Conservation (phyloP, 139 green algal species). For the Ulvella scutata region DNA sequence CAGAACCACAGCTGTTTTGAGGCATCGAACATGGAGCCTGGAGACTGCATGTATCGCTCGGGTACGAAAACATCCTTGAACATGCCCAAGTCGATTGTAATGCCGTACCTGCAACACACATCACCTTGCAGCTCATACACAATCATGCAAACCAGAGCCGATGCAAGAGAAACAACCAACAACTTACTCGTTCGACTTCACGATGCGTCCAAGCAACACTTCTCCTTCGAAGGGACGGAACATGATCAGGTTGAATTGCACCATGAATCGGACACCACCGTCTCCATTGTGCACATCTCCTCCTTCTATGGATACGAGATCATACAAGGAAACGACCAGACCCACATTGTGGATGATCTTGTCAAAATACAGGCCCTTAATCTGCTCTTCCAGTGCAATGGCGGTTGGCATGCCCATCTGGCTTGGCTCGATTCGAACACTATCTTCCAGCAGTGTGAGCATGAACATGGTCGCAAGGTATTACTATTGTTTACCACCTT, state of each 20-base stretch:
- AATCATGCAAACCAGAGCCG: background rate
- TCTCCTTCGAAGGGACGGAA: background rate
- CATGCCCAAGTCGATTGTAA: background rate
- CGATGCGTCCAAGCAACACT: background rate
- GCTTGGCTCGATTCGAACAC: background rate
- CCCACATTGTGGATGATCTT: background rate
- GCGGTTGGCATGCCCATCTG: background rate
- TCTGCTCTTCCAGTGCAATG: background rate
- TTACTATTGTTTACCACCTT: no score
- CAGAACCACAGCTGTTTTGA: background rate
- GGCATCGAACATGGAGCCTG: background rate
- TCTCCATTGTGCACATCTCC: background rate
- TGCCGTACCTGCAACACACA: background rate
- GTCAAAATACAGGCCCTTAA: background rate
- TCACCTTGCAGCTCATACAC: background rate
- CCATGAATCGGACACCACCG: background rate
- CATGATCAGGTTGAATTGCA: background rate
- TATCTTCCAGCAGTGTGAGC: background rate
- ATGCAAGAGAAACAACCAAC: background rate
- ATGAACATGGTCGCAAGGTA: slow-evolving; percentile 1
- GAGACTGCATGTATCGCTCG: background rate
- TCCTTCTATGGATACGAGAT: background rate
- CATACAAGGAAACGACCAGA: background rate
- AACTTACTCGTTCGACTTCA: background rate
- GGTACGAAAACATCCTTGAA: background rate